Evolutionary conservation across 2,329 filamentous ascomycete species (phyloP).

Genomic region (Aspergillus spinulosporus): DNA sequence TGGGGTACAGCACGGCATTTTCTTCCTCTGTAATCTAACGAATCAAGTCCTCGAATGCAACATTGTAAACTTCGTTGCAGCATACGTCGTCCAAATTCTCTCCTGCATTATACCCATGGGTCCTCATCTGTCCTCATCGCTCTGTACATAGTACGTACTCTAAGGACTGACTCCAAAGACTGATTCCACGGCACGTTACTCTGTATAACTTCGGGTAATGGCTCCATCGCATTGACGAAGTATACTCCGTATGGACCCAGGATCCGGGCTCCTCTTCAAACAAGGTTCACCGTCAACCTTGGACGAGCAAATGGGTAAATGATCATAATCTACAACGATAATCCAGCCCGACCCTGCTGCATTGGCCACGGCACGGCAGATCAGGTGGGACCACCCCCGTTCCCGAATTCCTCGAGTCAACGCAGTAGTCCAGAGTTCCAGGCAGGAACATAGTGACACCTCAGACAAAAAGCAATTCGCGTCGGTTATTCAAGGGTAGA

Average conservation of each 20-base stretch:
- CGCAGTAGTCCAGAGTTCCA: neutral
- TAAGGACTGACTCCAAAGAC: neutral
- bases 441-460: neutral
- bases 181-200: neutral
- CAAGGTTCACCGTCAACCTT: constrained; percentile 2
- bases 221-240: neutral
- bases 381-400: constrained; percentile 11
- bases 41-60: neutral
- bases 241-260: neutral
- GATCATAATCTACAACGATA: too few relatives aligned
- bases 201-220: neutral
- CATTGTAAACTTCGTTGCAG: neutral
- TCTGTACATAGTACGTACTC: neutral
- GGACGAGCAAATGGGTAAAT: constrained; percentile 2
- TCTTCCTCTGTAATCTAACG: neutral
- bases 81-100: neutral
- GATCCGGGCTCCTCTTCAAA: neutral
- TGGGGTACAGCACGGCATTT: neutral
- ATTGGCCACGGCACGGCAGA: constrained; percentile 19
- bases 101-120: too few relatives aligned
- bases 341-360: constrained; percentile 11
- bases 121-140: neutral
- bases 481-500: neutral
- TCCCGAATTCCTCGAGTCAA: neutral
- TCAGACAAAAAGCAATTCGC: constrained; percentile 1